phyloP scores from a whole-genome alignment of 495 filamentous ascomycete species.

The Aspergillus sclerotiicarbonarius region DNA sequence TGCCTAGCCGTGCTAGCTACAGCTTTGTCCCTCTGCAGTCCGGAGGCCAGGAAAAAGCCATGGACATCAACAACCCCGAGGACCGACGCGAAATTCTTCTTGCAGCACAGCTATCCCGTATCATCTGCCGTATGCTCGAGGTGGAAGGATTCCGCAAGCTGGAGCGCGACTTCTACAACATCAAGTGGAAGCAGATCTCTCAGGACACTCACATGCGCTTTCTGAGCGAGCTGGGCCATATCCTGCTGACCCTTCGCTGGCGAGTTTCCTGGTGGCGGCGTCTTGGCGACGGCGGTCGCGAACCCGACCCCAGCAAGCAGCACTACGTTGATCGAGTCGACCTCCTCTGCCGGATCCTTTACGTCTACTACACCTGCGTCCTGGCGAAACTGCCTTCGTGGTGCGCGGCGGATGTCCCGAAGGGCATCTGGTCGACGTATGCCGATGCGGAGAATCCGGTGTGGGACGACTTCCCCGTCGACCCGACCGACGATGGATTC shows the following conservation, averaged over 20 bases:
- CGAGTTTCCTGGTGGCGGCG: constrained; percentile 51
- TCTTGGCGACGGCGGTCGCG: constrained; percentile 44
- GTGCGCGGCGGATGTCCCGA: constrained; percentile 38
- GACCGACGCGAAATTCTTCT: constrained; percentile 46
- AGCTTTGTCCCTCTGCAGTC: constrained; percentile 39
- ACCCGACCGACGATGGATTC: constrained; percentile 44
- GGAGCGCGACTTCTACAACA: constrained; percentile 51
- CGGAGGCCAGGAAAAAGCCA: constrained; percentile 33
- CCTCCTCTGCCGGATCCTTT: constrained; percentile 48
- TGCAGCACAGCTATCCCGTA: constrained; percentile 48
- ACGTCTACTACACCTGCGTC: constrained; percentile 51
- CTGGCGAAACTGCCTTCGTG: constrained; percentile 48
- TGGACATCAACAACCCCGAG: constrained; percentile 41
- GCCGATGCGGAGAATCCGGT: constrained; percentile 44
- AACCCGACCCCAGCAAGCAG: constrained; percentile 42
- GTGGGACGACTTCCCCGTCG: constrained; percentile 46
- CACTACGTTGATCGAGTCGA: constrained; percentile 48
- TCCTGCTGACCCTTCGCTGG: constrained; percentile 49
- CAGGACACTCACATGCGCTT: constrained; percentile 45
- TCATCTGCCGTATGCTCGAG: constrained; percentile 50
- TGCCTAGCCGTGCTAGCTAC: constrained; percentile 51
- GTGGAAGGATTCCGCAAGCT: constrained; percentile 51
- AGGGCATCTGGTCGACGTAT: constrained; percentile 46
- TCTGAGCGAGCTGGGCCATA: constrained; percentile 43
- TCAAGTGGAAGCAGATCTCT: constrained; percentile 50